phyloP scores from a whole-genome alignment of 108 stramenopile species.

The Nitzschia sp. region DNA sequence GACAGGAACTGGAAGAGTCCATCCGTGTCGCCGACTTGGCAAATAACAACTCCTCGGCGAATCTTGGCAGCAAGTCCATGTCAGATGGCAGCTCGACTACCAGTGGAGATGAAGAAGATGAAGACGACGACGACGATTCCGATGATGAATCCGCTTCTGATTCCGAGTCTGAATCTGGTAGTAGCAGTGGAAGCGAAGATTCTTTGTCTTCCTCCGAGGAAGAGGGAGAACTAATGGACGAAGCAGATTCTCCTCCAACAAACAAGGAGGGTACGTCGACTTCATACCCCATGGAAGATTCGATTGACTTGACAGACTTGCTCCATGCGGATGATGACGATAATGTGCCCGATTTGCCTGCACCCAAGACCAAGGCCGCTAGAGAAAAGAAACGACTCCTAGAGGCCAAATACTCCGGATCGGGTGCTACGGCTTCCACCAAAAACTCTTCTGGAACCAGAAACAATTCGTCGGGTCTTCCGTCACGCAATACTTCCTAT shows the following conservation, averaged over 20 bases:
- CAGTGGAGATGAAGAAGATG: neutral
- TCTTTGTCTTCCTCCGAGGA: neutral
- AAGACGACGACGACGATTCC: neutral
- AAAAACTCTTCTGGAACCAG: no score
- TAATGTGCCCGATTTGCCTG: neutral
- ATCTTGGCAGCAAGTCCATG: no score
- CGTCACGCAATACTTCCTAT: no score
- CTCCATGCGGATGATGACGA: neutral
- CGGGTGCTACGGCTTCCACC: no score
- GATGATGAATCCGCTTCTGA: neutral
- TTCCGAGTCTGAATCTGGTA: neutral
- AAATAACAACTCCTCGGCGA: no score
- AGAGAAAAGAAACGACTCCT: conserved; percentile 8
- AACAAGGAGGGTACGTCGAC: neutral
- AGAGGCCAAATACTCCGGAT: conserved; percentile 17
- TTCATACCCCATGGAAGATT: neutral
- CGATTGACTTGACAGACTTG: conserved; percentile 3
- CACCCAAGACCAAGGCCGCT: neutral
- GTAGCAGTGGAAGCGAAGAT: neutral
- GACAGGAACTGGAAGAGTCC: neutral
- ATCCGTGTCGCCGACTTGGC: no score
- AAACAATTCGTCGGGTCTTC: no score
- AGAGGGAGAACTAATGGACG: no score
- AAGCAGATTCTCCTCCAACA: neutral
- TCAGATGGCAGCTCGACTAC: no score